A percentile compares a stretch with the other conserved stretches of the same genome.
Conservation (phyloP, 495 filamentous ascomycete species). For the Penicillium egyptiacum region DNA sequence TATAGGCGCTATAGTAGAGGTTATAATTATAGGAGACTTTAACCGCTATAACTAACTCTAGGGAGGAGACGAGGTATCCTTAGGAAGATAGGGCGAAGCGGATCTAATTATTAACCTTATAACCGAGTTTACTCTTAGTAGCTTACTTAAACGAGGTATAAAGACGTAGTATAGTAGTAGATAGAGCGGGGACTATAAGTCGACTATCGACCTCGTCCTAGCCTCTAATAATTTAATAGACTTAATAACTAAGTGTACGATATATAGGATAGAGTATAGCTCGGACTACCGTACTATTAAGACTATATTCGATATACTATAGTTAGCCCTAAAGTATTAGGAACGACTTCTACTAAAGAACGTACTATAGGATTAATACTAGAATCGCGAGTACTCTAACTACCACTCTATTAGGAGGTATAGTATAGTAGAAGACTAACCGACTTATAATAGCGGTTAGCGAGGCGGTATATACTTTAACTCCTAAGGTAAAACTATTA, state of each 20-base stretch:
- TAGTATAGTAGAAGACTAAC: conserved; percentile 16
- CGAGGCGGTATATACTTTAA: conserved; percentile 13
- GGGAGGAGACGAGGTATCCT: conserved; percentile 37
- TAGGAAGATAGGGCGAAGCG: conserved; percentile 33
- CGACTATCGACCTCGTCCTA: too few species aligned
- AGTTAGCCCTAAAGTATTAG: conserved; percentile 11
- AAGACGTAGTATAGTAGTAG: conserved; percentile 30
- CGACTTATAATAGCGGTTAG: conserved; percentile 2
- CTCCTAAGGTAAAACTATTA: conserved; percentile 19
- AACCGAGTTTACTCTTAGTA: conserved; percentile 28
- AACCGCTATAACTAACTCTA: conserved; percentile 39
- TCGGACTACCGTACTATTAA: conserved; percentile 37
- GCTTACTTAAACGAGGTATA: conserved; percentile 33
- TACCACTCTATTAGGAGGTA: conserved; percentile 19
- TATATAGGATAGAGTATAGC: conserved; percentile 31
- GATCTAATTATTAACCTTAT: conserved; percentile 39
- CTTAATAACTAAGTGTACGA: conserved; percentile 26
- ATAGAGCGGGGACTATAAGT: conserved; percentile 21
- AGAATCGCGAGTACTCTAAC: conserved; percentile 19
- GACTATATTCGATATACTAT: conserved; percentile 27
- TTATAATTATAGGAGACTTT: conserved; percentile 8
- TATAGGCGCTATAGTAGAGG: too few species aligned
- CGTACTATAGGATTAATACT: conserved; percentile 30
- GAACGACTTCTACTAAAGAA: conserved; percentile 14
- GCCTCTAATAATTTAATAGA: conserved; percentile 10